Percentiles rank a stretch among this genome's conserved stretches.
These are phyloP conservation scores for Rhizopogon roseolus DNA, from an alignment of 768 basidiomycete species.

Conservation along the genomic window DNA sequence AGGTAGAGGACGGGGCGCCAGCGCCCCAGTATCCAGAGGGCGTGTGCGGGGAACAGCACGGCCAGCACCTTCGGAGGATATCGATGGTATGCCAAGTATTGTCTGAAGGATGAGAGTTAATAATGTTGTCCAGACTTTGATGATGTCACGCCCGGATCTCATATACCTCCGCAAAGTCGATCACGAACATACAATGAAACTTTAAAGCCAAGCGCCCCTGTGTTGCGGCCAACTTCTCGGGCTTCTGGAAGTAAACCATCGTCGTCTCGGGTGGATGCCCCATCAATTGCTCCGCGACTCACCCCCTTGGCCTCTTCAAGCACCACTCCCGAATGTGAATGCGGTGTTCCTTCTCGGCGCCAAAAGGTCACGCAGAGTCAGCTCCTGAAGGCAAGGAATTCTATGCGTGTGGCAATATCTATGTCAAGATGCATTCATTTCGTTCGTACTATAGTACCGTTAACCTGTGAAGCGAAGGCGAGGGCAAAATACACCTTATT, in stretches of 20 bases:
- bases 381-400: constrained; percentile 40
- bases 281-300: background rate
- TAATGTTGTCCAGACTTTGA: background rate
- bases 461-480: too few species aligned
- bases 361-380: constrained; percentile 41
- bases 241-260: background rate
- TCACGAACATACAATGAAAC: constrained; percentile 2
- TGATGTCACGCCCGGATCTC: background rate
- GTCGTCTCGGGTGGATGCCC: constrained; percentile 5
- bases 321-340: constrained; percentile 32
- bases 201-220: constrained; percentile 3
- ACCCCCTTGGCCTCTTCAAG: constrained; percentile 10
- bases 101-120: background rate
- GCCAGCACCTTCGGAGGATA: constrained; percentile 14
- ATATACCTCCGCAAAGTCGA: constrained; percentile 6
- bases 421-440: too few species aligned
- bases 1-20: constrained; percentile 9
- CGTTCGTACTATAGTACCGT: too few species aligned
- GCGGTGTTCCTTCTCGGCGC: constrained; percentile 34
- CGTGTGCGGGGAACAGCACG: constrained; percentile 19
- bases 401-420: constrained; percentile 33
- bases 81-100: constrained; percentile 6
- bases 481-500: too few species aligned
- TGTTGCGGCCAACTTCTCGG: background rate
- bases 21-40: constrained; percentile 16